phyloP scores from a whole-genome alignment of 805 yeast species.

The Spathaspora sp. region DNA sequence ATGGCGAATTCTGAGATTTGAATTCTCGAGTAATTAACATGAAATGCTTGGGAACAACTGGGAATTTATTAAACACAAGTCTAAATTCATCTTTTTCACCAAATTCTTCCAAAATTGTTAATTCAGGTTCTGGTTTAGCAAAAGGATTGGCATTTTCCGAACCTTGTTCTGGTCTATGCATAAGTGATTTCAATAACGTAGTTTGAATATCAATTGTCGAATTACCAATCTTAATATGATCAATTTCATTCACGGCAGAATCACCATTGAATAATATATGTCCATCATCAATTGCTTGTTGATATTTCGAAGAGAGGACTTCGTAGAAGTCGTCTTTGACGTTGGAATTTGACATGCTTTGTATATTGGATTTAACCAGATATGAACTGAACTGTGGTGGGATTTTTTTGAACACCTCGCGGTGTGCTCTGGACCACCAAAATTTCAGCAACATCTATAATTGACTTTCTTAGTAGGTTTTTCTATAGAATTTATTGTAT shows the following conservation, averaged over 20 bases:
- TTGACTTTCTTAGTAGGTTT: no score
- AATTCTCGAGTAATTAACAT: constrained; percentile 74
- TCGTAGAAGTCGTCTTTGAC: constrained; percentile 27
- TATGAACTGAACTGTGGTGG: not conserved
- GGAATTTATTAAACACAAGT: constrained; percentile 81
- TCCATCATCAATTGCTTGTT: constrained; percentile 44
- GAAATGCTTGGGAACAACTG: constrained; percentile 76
- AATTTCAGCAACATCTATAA: not conserved
- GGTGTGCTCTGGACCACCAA: no score
- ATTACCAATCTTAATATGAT: constrained; percentile 16
- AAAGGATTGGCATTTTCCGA: constrained; percentile 63
- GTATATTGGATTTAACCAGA: not conserved
- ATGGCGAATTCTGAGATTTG: constrained; percentile 66
- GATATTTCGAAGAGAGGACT: constrained; percentile 37
- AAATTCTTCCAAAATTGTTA: constrained; percentile 55
- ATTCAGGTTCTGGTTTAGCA: constrained; percentile 69
- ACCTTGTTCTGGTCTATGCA: constrained; percentile 38
- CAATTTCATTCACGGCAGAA: constrained; percentile 27
- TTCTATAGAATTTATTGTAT: no score
- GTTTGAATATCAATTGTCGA: constrained; percentile 20
- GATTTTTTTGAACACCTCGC: no score
- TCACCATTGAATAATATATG: constrained; percentile 52
- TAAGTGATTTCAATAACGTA: constrained; percentile 30
- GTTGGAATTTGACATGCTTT: not conserved
- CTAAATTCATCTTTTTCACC: constrained; percentile 50